Evolutionary conservation across 2,329 filamentous ascomycete species (phyloP).

Genomic region (Fusarium secorum): DNA sequence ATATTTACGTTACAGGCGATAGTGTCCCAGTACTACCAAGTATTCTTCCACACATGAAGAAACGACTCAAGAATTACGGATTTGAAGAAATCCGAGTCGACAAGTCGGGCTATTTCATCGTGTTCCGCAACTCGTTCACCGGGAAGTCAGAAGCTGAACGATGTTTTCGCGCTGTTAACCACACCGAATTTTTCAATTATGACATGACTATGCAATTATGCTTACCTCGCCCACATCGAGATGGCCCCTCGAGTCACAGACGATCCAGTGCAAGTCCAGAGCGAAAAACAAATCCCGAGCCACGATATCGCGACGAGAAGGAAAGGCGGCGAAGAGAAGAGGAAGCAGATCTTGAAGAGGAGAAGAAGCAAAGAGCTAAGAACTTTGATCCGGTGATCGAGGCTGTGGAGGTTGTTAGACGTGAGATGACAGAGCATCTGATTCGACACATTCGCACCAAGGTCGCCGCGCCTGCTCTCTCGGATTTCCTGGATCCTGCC

Average conservation of each 20-base stretch:
- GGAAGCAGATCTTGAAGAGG: conserved; percentile 84
- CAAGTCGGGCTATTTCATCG: conserved; percentile 85
- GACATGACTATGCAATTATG: conserved; percentile 86
- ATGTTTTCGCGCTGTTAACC: conserved; percentile 81
- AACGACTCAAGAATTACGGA: conserved; percentile 81
- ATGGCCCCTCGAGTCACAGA: conserved; percentile 38
- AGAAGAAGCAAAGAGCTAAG: conserved; percentile 85
- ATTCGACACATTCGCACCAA: conserved; percentile 89
- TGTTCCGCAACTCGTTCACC: conserved; percentile 81
- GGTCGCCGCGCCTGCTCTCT: conserved; percentile 81
- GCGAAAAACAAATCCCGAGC: conserved; percentile 36
- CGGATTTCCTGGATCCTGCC: conserved; percentile 81
- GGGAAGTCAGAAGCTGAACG: conserved; percentile 83
- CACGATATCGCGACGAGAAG: conserved; percentile 62
- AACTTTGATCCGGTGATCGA: conserved; percentile 91
- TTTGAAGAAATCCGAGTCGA: conserved; percentile 87
- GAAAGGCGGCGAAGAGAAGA: conserved; percentile 74
- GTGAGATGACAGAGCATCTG: conserved; percentile 85
- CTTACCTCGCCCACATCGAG: conserved; percentile 43
- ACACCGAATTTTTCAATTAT: conserved; percentile 89
- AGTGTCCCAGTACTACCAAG: conserved; percentile 87
- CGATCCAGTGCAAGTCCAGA: conserved; percentile 50
- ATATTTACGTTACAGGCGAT: conserved; percentile 86
- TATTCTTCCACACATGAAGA: conserved; percentile 89
- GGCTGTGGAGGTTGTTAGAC: conserved; percentile 78